Evolutionary conservation across 345 rosid species (phyloP).

Genomic region (Ceriops tagal): DNA sequence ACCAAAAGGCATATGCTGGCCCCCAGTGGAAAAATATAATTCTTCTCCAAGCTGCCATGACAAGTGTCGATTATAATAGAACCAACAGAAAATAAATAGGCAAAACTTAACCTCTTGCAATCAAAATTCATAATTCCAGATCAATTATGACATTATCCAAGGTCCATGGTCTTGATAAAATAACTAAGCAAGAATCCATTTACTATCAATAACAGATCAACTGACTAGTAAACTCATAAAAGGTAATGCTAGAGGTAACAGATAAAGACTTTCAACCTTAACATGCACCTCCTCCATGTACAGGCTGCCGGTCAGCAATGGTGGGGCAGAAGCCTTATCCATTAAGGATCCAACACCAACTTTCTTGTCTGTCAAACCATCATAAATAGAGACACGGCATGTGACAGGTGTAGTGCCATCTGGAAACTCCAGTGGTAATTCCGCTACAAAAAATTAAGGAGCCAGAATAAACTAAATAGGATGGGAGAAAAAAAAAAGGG

Average conservation of each 20-base stretch:
- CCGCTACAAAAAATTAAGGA: conserved; percentile 47
- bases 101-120: background rate
- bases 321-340: conserved; percentile 85
- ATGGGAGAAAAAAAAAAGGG: background rate
- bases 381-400: conserved; percentile 86
- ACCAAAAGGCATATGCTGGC: conserved; percentile 88
- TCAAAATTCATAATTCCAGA: background rate
- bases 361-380: conserved; percentile 73
- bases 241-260: background rate
- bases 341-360: conserved; percentile 81
- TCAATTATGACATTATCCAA: background rate
- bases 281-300: conserved; percentile 95
- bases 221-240: conserved; percentile 4
- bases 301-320: conserved; percentile 66
- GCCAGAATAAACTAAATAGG: conserved; percentile 5
- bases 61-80: conserved; percentile 2
- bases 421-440: conserved; percentile 91
- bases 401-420: conserved; percentile 99
- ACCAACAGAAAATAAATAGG: background rate
- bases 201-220: conserved; percentile 6
- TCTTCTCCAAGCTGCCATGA: conserved; percentile 78
- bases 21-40: conserved; percentile 71
- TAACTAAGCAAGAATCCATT: conserved; percentile 8
- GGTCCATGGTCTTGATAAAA: conserved; percentile 3
- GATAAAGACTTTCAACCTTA: conserved; percentile 50